Conservation (phyloP, 306 rosid species). For the Trifolium dubium region DNA sequence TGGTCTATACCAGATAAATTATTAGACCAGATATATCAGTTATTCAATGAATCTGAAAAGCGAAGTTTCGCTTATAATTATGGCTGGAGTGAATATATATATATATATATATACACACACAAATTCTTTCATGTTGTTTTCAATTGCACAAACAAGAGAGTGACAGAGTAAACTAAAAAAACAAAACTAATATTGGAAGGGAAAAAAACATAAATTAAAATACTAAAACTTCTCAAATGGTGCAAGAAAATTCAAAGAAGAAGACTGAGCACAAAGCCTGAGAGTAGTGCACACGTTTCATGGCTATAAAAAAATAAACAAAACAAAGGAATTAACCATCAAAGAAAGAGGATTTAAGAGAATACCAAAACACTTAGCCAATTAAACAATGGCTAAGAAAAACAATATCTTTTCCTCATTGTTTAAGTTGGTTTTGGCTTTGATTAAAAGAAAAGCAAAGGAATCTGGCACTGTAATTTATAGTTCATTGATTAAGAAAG, state of each 20-base stretch:
- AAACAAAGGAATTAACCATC: neutral
- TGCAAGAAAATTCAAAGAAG: neutral
- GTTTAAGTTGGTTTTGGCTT: conserved; percentile 62
- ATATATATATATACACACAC: neutral
- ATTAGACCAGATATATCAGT: too few relatives aligned
- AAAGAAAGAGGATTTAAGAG: too few relatives aligned
- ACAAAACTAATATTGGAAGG: neutral
- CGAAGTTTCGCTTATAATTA: too few relatives aligned
- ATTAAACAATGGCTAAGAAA: too few relatives aligned
- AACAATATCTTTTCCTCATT: conserved; percentile 50
- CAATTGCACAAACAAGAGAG: neutral
- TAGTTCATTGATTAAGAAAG: conserved; percentile 64
- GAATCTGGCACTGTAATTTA: conserved; percentile 64
- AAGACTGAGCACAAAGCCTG: neutral
- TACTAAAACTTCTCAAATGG: too few relatives aligned
- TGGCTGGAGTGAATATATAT: too few relatives aligned
- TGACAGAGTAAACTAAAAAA: neutral
- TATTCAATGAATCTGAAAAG: too few relatives aligned
- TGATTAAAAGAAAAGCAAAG: conserved; percentile 61
- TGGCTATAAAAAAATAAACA: too few relatives aligned
- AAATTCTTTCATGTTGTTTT: neutral
- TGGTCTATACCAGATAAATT: too few relatives aligned
- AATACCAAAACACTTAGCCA: too few relatives aligned
- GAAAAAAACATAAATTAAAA: too few relatives aligned
- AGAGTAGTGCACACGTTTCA: neutral